Conservation (phyloP, 768 basidiomycete species). For the Calocybe gangraenosa region DNA sequence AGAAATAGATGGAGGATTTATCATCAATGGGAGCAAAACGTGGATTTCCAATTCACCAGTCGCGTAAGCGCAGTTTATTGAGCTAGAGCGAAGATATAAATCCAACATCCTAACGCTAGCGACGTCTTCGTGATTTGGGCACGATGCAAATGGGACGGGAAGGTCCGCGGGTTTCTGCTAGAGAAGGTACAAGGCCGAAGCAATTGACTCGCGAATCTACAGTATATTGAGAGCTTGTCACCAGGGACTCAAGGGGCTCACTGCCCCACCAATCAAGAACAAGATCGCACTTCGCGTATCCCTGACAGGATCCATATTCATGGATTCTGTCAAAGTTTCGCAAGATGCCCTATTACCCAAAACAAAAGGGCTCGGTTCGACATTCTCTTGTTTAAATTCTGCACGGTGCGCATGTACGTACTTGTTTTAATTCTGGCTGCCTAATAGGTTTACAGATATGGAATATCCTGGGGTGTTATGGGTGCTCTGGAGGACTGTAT, state of each 20-base stretch:
- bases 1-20: conserved; percentile 80
- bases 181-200: conserved; percentile 61
- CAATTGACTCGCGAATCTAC: not conserved
- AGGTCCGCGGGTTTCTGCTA: conserved; percentile 84
- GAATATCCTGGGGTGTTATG: conserved; percentile 95
- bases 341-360: conserved; percentile 75
- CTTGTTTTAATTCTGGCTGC: conserved; percentile 2
- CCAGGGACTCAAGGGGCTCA: conserved; percentile 77
- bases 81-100: not conserved
- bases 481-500: conserved; percentile 94
- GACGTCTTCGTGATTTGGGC: conserved; percentile 96
- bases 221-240: conserved; percentile 1
- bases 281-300: conserved; percentile 89
- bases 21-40: conserved; percentile 89
- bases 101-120: conserved; percentile 29
- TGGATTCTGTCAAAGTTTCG: conserved; percentile 83
- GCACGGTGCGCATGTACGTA: conserved; percentile 47
- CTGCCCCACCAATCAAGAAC: conserved; percentile 86
- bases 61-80: conserved; percentile 52
- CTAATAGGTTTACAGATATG: conserved; percentile 47
- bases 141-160: conserved; percentile 89
- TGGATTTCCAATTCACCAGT: conserved; percentile 96
- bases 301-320: conserved; percentile 81
- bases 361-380: conserved; percentile 71
- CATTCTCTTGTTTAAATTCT: conserved; percentile 91